phyloP scores from a whole-genome alignment of 768 basidiomycete genomes.

The Pisolithus orientalis region DNA sequence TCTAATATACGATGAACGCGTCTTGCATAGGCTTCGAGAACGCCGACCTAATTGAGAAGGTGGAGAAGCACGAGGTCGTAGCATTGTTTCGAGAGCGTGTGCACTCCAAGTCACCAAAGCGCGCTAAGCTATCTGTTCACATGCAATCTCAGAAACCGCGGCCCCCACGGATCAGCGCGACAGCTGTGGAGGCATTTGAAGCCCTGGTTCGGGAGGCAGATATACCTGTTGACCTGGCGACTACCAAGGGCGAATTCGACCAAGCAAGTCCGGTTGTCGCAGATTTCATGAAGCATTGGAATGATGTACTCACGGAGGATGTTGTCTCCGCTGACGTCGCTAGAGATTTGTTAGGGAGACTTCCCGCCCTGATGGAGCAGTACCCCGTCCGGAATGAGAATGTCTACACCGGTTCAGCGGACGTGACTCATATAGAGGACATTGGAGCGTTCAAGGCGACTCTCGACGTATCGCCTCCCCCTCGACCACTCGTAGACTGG shows the following conservation, averaged over 20 bases:
- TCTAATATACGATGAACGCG: not conserved
- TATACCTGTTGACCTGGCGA: constrained; percentile 43
- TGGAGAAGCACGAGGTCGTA: constrained; percentile 74
- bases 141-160: constrained; percentile 64
- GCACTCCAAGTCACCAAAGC: constrained; percentile 59
- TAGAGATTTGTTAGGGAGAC: constrained; percentile 41
- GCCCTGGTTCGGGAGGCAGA: constrained; percentile 40
- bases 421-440: constrained; percentile 61
- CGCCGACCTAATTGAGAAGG: constrained; percentile 50
- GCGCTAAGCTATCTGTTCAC: constrained; percentile 84
- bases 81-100: constrained; percentile 62
- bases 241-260: constrained; percentile 46
- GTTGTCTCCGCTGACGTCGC: constrained; percentile 36
- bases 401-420: constrained; percentile 37
- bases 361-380: constrained; percentile 52
- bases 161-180: constrained; percentile 53
- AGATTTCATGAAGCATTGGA: constrained; percentile 65
- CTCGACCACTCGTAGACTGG: constrained; percentile 70
- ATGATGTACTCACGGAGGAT: constrained; percentile 33
- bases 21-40: constrained; percentile 59
- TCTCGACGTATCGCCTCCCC: constrained; percentile 47
- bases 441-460: constrained; percentile 57
- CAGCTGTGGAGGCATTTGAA: constrained; percentile 60
- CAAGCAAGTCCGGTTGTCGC: constrained; percentile 50
- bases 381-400: constrained; percentile 52